A percentile compares a stretch with the other conserved stretches of the same genome.
These are phyloP conservation scores for Triadica sebifera DNA, from an alignment of 345 rosid genomes.

Conservation along the genomic window DNA sequence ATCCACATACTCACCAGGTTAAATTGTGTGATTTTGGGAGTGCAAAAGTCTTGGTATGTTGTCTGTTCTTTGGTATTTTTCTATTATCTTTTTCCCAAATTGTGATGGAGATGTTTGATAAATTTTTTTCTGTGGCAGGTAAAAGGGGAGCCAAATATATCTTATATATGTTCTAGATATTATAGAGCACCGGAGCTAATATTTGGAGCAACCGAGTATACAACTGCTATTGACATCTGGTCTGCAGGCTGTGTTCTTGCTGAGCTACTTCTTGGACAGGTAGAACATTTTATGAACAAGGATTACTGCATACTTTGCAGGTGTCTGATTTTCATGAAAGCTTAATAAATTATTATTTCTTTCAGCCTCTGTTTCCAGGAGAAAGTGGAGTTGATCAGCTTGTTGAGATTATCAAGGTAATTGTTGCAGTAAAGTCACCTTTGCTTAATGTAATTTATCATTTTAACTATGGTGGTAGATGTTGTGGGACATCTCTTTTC, in stretches of 20 bases:
- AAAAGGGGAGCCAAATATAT: slow-evolving; percentile 97
- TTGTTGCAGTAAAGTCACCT: background rate
- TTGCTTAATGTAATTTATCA: background rate
- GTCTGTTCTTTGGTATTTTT: background rate
- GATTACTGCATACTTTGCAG: background rate
- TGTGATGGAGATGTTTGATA: slow-evolving; percentile 8
- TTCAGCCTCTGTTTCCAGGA: slow-evolving; percentile 92
- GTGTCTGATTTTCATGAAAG: slow-evolving; percentile 4
- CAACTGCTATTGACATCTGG: slow-evolving; percentile 95
- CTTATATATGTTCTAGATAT: slow-evolving; percentile 94
- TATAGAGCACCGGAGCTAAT: slow-evolving; percentile 98
- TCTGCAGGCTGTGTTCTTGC: slow-evolving; percentile 97
- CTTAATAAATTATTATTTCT: slow-evolving; percentile 17
- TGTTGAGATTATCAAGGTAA: slow-evolving; percentile 96
- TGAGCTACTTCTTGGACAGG: slow-evolving; percentile 93
- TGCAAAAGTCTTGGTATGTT: slow-evolving; percentile 91
- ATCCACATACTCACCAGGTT: slow-evolving; percentile 97
- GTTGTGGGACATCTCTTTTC: background rate
- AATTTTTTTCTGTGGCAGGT: slow-evolving; percentile 53
- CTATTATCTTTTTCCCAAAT: background rate
- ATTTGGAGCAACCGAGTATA: slow-evolving; percentile 95
- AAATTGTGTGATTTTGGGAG: slow-evolving; percentile 98
- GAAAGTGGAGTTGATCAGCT: slow-evolving; percentile 98
- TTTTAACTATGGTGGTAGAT: background rate
- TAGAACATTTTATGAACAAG: slow-evolving; percentile 20